These are phyloP conservation scores for Wallacemonas collosoma DNA, from an alignment of 208 protist genomes.

Conservation along the genomic window DNA sequence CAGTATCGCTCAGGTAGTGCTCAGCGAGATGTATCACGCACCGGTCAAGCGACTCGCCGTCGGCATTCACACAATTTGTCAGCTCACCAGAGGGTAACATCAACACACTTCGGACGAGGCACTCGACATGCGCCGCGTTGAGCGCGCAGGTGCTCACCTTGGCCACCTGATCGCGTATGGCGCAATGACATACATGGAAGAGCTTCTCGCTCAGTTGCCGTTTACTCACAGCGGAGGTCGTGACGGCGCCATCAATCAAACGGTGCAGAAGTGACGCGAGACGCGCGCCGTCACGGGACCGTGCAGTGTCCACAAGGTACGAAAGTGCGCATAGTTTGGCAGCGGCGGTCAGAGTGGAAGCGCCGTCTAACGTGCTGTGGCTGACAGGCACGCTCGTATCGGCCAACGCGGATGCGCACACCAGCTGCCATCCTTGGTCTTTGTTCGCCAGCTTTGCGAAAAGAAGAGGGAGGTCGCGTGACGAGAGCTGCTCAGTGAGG, in stretches of 20 bases:
- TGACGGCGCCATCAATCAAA: background rate
- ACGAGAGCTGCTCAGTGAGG: background rate
- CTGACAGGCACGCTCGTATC: background rate
- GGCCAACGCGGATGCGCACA: background rate
- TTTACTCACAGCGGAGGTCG: background rate
- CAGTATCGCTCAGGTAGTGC: background rate
- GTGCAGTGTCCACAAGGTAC: background rate
- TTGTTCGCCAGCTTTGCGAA: background rate
- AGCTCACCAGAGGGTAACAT: background rate
- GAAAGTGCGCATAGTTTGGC: background rate
- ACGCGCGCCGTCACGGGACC: background rate
- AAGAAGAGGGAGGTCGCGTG: background rate
- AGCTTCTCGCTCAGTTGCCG: background rate
- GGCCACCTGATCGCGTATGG: background rate
- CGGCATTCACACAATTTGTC: background rate
- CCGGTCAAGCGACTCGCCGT: background rate
- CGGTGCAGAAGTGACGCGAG: background rate
- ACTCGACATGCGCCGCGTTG: background rate
- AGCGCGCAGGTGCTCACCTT: background rate
- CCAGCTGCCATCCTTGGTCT: slow-evolving; percentile 2
- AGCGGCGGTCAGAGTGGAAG: background rate
- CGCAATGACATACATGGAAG: background rate
- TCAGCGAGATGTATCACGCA: background rate
- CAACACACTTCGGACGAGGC: background rate
- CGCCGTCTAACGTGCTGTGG: background rate